These are phyloP conservation scores for Nitzschia putrida DNA, from an alignment of 108 stramenopile genomes.

Conservation along the genomic window DNA sequence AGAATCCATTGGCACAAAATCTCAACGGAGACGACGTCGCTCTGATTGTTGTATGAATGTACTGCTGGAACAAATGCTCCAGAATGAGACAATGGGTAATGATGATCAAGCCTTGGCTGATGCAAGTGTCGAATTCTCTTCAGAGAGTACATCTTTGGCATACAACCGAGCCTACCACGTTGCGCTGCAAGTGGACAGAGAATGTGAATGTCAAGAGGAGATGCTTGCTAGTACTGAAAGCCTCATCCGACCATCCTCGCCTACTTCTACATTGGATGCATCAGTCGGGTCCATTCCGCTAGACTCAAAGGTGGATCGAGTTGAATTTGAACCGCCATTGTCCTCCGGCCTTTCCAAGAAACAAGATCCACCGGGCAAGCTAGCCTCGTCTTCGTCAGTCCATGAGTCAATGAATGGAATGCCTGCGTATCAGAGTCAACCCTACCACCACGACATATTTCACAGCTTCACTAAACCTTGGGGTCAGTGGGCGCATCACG, in stretches of 20 bases:
- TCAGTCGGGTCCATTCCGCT: background rate
- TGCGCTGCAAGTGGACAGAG: constrained; percentile 4
- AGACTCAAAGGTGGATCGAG: too few species aligned
- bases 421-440: background rate
- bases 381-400: too few species aligned
- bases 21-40: background rate
- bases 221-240: background rate
- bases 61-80: constrained; percentile 10
- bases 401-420: too few species aligned
- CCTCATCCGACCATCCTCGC: background rate
- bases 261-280: background rate
- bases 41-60: constrained; percentile 14
- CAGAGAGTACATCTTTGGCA: constrained; percentile 3
- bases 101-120: background rate
- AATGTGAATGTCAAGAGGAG: background rate
- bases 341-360: background rate
- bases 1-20: background rate
- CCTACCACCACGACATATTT: background rate
- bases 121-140: background rate
- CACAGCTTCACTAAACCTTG: constrained; percentile 9
- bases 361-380: background rate
- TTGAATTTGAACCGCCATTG: too few species aligned
- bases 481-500: constrained; percentile 15
- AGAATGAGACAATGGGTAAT: background rate
- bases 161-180: constrained; percentile 4